phyloP scores from a whole-genome alignment of 139 green algal species.

The Raphidocelis subcapitata region DNA sequence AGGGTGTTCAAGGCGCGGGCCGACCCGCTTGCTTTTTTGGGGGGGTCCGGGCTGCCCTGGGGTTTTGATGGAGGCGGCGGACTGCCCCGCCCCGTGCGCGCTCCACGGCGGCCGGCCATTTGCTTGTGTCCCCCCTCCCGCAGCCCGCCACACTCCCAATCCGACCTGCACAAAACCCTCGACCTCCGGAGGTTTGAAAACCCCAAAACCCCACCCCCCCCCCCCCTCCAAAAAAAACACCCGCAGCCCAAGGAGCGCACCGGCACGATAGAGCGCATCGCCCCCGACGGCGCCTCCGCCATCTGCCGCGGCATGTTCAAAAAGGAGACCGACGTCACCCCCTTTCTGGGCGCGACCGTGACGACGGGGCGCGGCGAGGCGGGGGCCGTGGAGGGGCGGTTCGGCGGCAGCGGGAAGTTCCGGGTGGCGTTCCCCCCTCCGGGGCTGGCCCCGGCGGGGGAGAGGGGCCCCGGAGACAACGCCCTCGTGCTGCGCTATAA shows the following conservation, averaged over 20 bases:
- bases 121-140: too few relatives aligned
- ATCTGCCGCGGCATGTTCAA: constrained; percentile 91
- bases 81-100: too few relatives aligned
- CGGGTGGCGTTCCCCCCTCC: constrained; percentile 61
- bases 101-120: too few relatives aligned
- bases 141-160: too few relatives aligned
- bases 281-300: constrained; percentile 61
- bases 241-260: constrained; percentile 66
- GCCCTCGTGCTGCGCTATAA: constrained; percentile 65
- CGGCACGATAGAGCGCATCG: constrained; percentile 75
- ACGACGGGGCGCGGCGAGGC: constrained; percentile 39
- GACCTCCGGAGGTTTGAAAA: too few relatives aligned
- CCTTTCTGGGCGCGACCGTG: constrained; percentile 76
- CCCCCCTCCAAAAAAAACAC: not conserved
- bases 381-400: constrained; percentile 71
- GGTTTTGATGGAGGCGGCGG: too few relatives aligned
- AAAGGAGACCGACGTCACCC: constrained; percentile 87
- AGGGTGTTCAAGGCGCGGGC: constrained; percentile 68
- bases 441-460: constrained; percentile 1
- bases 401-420: constrained; percentile 89
- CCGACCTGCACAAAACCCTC: too few relatives aligned
- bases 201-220: not conserved
- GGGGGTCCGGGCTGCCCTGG: too few relatives aligned
- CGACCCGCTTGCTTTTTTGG: too few relatives aligned
- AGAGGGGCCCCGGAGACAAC: constrained; percentile 4